Evolutionary conservation across 2,329 filamentous ascomycete species (phyloP).

Genomic region (Pseudopithomyces maydicus): DNA sequence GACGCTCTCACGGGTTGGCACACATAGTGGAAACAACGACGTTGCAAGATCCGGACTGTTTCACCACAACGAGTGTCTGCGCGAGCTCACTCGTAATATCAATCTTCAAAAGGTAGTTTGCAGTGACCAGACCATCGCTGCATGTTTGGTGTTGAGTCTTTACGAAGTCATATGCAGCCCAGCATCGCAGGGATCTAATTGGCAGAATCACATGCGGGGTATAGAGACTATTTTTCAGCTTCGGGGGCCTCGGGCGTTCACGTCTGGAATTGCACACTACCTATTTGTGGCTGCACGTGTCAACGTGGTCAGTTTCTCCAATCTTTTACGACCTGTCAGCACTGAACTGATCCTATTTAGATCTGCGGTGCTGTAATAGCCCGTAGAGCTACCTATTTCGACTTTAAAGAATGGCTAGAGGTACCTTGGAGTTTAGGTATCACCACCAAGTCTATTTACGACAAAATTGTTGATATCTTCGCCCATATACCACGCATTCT

Average conservation of each 20-base stretch:
- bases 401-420: neutral
- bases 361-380: neutral
- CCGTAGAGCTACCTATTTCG: conserved; percentile 2
- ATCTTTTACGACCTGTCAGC: neutral
- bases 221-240: neutral
- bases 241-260: neutral
- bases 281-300: neutral
- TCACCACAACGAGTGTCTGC: neutral
- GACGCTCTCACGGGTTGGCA: neutral
- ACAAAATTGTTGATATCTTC: neutral
- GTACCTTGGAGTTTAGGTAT: neutral
- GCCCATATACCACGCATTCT: conserved; percentile 2
- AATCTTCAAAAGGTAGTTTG: neutral
- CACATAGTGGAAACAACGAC: neutral
- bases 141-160: neutral
- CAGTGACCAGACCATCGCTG: neutral
- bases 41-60: neutral
- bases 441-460: neutral
- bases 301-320: neutral
- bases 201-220: conserved; percentile 1
- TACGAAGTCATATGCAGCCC: conserved; percentile 4
- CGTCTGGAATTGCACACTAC: neutral
- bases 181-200: neutral
- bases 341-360: neutral
- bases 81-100: neutral